These are phyloP conservation scores for Tylopilus sp. DNA, from an alignment of 1,284 basidiomycete genomes.

Conservation along the genomic window DNA sequence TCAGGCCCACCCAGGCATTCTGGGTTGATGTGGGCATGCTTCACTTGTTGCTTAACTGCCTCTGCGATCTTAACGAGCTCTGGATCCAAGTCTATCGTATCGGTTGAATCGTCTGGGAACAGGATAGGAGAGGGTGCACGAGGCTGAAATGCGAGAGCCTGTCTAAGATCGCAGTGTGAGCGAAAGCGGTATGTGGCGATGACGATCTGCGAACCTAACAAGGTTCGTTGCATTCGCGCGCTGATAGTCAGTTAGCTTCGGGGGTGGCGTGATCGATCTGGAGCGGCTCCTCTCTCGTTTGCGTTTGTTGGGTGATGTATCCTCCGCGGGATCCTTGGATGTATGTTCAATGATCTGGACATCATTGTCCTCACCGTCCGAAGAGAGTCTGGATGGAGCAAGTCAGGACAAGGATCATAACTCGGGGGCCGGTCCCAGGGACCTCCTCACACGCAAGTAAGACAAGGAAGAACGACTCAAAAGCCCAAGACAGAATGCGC, in stretches of 20 bases:
- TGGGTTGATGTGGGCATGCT: constrained; percentile 15
- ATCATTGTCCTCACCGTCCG: constrained; percentile 49
- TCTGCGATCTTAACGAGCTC: constrained; percentile 55
- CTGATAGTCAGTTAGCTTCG: constrained; percentile 47
- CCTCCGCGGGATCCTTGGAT: constrained; percentile 17
- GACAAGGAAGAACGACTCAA: not conserved
- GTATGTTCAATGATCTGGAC: constrained; percentile 36
- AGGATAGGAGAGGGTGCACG: constrained; percentile 44
- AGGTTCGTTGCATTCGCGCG: constrained; percentile 50
- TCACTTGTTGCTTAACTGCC: constrained; percentile 31
- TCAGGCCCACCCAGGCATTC: constrained; percentile 37
- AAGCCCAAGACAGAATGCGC: not conserved
- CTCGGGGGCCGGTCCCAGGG: not conserved
- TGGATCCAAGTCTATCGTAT: constrained; percentile 51
- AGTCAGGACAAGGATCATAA: constrained; percentile 5
- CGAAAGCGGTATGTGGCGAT: not conserved
- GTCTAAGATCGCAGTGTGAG: constrained; percentile 36
- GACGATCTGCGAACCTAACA: constrained; percentile 45
- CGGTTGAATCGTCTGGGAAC: constrained; percentile 44
- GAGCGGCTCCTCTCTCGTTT: constrained; percentile 56
- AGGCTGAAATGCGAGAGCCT: constrained; percentile 39
- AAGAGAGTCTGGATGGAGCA: constrained; percentile 31
- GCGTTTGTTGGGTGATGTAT: constrained; percentile 31
- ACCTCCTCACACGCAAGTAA: constrained; percentile 2
- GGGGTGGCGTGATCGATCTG: constrained; percentile 68